Percentiles rank a stretch among this genome's conserved stretches.
phyloP scores from a whole-genome alignment of 768 basidiomycete species.

The Piloderma croceum region DNA sequence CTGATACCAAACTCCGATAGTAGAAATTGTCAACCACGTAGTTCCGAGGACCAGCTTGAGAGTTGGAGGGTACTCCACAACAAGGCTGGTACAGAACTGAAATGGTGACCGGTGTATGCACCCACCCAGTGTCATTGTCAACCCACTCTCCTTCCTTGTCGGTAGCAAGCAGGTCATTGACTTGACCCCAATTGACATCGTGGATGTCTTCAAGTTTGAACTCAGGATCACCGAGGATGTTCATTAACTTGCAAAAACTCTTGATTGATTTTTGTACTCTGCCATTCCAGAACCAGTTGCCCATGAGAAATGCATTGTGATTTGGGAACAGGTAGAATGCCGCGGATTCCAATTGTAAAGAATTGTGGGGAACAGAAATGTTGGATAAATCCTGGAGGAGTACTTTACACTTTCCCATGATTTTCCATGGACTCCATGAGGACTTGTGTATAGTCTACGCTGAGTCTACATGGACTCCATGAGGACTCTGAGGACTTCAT shows the following conservation, averaged over 20 bases:
- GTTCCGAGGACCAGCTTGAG: background rate
- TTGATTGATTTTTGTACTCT: slow-evolving; percentile 4
- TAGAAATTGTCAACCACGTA: slow-evolving; percentile 10
- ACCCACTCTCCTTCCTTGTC: background rate
- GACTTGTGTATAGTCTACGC: too few species aligned
- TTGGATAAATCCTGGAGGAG: too few species aligned
- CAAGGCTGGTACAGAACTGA: slow-evolving; percentile 6
- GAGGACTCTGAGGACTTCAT: too few species aligned
- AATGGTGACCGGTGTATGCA: slow-evolving; percentile 3
- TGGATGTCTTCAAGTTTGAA: slow-evolving; percentile 9
- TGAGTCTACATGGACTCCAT: too few species aligned
- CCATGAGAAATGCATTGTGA: slow-evolving; percentile 6
- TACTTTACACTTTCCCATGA: too few species aligned
- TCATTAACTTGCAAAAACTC: slow-evolving; percentile 5
- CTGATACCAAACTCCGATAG: slow-evolving; percentile 8
- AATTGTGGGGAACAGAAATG: too few species aligned
- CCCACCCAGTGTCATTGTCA: slow-evolving; percentile 15
- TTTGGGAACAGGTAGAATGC: slow-evolving; percentile 20
- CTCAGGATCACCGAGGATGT: slow-evolving; percentile 3
- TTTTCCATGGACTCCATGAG: too few species aligned
- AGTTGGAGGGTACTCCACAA: background rate
- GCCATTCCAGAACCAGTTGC: slow-evolving; percentile 9
- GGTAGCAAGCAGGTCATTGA: slow-evolving; percentile 8
- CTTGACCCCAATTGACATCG: slow-evolving; percentile 4
- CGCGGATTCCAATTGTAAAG: too few species aligned